A percentile compares a stretch with the other conserved stretches of the same genome.
phyloP scores from a whole-genome alignment of 2,329 filamentous ascomycete species.

The Didymella pinodella region DNA sequence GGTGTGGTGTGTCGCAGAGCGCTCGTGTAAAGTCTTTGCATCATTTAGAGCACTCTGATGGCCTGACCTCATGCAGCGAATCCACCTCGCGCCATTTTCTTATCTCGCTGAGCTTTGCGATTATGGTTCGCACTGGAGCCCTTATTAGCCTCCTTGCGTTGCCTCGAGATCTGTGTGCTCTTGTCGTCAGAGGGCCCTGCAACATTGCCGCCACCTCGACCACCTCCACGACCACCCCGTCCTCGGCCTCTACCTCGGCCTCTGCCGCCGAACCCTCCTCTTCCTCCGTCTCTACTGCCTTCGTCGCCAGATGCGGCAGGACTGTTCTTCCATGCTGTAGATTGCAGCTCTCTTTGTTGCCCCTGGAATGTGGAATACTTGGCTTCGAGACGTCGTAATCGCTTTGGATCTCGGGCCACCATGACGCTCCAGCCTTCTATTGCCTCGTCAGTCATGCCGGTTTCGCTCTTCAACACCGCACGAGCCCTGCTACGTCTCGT shows the following conservation, averaged over 20 bases:
- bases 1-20: not conserved
- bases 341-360: slow-evolving; percentile 68
- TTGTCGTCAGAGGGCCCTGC: slow-evolving; percentile 72
- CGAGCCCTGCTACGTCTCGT: slow-evolving; percentile 72
- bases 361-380: slow-evolving; percentile 73
- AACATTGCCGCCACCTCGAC: slow-evolving; percentile 61
- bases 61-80: slow-evolving; percentile 50
- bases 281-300: slow-evolving; percentile 52
- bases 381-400: slow-evolving; percentile 73
- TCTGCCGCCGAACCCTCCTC: slow-evolving; percentile 51
- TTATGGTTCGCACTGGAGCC: slow-evolving; percentile 85
- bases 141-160: slow-evolving; percentile 84
- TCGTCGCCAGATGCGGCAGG: slow-evolving; percentile 65
- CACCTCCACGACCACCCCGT: slow-evolving; percentile 44
- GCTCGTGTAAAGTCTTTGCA: not conserved
- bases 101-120: slow-evolving; percentile 73
- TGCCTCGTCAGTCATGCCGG: slow-evolving; percentile 89
- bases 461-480: slow-evolving; percentile 72
- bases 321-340: slow-evolving; percentile 67
- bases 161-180: slow-evolving; percentile 73
- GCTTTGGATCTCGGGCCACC: slow-evolving; percentile 75
- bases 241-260: slow-evolving; percentile 49
- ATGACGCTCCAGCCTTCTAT: slow-evolving; percentile 95
- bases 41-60: not conserved
- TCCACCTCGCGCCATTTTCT: slow-evolving; percentile 68